Evolutionary conservation across 306 rosid species (phyloP), one percentile per base, ranked within the genome.

Genomic region (Trifolium pratense): DNA sequence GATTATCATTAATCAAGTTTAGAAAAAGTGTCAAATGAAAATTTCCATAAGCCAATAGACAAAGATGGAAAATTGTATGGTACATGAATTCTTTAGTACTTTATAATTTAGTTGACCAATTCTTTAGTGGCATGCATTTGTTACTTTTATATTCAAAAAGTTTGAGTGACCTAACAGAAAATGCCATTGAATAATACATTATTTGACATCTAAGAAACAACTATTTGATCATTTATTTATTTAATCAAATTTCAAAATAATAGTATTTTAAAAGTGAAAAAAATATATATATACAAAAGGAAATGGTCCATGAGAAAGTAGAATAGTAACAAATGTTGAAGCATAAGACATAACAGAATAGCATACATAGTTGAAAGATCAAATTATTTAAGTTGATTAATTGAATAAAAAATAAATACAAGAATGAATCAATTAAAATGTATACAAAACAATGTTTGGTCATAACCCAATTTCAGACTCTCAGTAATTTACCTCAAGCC

Each of bases 371-470:
- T 26, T 68, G 60, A 73, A 76, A 68, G 67, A 74, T n/a, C 20
- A 68, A 56, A 39, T 12, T 17, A 67, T 63, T 13, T 21, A 12
- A 76, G 77, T 63, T 25, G 46, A 73, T 77, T 70, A 49, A 80
- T 63, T 25, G 46, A 73, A 80, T 70, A 49, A n/a, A 74, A 26
- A 65, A 46, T 13, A 6, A 68, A 58, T 59, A 73, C 36, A 51
- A 68, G 80, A 84, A 34, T 78, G 73, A 70, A 80, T 70, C 45
- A 58, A 39, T 58, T 70, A 71, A 65, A 48, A 39, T 84, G 80
- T 74, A 43, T 74, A 65, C 82, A 78, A 64, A 69, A 46, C 70
- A 77, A 68, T 56, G 59, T 53, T 23, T 66, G 77, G 75, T 53
- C 11, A 71, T 80, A 76, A 71, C 55, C 69, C 65, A 43, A 62